Percentiles rank a stretch among this genome's conserved stretches.
These are phyloP conservation scores for Fraxinus latifolia DNA, from an alignment of 305 asterid genomes.

Conservation along the genomic window DNA sequence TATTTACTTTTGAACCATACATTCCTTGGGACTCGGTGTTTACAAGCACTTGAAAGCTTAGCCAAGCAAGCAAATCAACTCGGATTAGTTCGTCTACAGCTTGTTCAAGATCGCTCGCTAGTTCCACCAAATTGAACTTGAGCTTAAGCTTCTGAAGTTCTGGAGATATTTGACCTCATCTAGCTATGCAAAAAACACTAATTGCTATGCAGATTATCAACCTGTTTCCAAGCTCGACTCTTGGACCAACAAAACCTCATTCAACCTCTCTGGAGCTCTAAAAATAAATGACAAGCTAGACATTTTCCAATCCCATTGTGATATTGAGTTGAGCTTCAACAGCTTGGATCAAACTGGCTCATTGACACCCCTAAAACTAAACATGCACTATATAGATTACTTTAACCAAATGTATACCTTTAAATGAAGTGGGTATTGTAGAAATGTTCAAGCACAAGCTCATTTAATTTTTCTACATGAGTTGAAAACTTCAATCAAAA, in stretches of 20 bases:
- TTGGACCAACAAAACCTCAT: neutral
- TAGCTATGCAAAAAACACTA: neutral
- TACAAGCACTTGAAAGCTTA: neutral
- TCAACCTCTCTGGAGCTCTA: neutral
- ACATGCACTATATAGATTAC: neutral
- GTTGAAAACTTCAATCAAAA: neutral
- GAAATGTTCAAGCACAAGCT: neutral
- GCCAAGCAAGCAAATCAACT: neutral
- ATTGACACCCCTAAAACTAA: neutral
- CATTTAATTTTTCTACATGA: neutral
- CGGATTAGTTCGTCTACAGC: neutral
- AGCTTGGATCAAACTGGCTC: neutral
- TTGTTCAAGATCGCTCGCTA: neutral
- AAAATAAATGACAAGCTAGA: neutral
- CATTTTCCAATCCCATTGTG: neutral
- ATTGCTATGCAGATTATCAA: neutral
- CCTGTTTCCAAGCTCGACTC: slow-evolving; percentile 12
- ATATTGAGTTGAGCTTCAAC: neutral
- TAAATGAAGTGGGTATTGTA: neutral
- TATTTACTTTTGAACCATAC: neutral
- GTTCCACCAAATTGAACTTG: neutral
- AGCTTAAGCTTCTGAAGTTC: neutral
- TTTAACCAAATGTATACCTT: neutral
- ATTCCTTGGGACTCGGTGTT: neutral
- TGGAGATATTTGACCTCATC: neutral